Percentiles rank a stretch among this genome's conserved stretches.
These are phyloP conservation scores for Cordyceps cicadae DNA, from an alignment of 2,329 filamentous ascomycete species.

Conservation along the genomic window DNA sequence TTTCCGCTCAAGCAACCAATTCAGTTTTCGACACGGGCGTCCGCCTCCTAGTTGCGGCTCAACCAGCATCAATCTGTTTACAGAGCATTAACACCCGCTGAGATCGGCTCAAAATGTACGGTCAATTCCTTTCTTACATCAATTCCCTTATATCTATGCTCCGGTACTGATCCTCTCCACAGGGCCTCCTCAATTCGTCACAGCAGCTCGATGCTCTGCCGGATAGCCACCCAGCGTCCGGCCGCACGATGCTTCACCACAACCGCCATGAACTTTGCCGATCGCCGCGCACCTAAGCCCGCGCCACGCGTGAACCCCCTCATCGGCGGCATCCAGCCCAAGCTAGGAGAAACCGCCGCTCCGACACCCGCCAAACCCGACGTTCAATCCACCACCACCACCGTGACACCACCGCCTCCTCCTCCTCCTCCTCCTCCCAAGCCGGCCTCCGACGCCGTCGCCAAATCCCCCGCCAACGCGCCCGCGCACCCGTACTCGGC, in stretches of 20 bases:
- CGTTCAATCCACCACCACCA: constrained; percentile 17
- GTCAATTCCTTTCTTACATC: not conserved
- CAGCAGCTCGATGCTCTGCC: constrained; percentile 4
- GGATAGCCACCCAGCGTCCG: not conserved
- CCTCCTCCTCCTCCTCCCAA: constrained; percentile 7
- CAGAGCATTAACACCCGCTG: not conserved
- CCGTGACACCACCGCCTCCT: constrained; percentile 22
- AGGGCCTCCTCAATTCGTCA: constrained; percentile 11
- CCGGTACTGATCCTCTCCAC: not conserved
- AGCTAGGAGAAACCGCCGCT: not conserved
- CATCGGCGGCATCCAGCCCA: constrained; percentile 5
- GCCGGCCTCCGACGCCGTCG: not conserved
- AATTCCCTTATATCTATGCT: not conserved
- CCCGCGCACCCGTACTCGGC: constrained; percentile 9
- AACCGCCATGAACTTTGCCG: not conserved
- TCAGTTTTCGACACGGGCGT: not conserved
- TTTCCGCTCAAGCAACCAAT: constrained; percentile 4
- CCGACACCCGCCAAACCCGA: not conserved
- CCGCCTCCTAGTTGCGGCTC: not conserved
- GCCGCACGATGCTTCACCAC: constrained; percentile 3
- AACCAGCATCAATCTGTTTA: not conserved
- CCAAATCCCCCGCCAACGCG: not conserved
- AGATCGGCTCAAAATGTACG: constrained; percentile 5
- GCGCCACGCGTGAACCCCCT: constrained; percentile 7
- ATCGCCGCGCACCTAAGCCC: constrained; percentile 4